Evolutionary conservation across 176 grass and related monocot genomes (phyloP).

Genomic region (Ensete ventricosum): DNA sequence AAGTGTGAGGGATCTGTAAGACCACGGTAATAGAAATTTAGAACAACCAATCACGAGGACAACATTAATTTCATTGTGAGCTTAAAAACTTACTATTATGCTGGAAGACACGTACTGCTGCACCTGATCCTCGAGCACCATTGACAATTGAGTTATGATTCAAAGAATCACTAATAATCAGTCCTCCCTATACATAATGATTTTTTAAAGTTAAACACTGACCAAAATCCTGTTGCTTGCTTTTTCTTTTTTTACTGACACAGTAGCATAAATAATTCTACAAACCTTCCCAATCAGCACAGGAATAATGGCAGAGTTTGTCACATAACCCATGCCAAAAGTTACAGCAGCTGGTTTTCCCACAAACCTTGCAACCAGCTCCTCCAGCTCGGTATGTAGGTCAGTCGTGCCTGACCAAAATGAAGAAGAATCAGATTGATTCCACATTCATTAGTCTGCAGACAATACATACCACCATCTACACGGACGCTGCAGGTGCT

Average conservation of each 20-base stretch:
- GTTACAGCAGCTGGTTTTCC: constrained; percentile 65
- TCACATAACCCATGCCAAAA: constrained; percentile 86
- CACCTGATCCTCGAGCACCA: constrained; percentile 65
- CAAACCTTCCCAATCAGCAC: constrained; percentile 63
- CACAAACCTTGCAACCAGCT: constrained; percentile 58
- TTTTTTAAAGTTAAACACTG: neutral
- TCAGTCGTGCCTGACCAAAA: constrained; percentile 45
- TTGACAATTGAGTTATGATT: constrained; percentile 91
- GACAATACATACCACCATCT: constrained; percentile 44
- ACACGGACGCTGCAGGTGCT: constrained; percentile 70
- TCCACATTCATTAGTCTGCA: neutral
- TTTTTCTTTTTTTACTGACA: neutral
- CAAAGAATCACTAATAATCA: constrained; percentile 78
- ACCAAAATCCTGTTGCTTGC: neutral
- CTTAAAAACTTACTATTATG: constrained; percentile 60
- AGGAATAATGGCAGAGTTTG: constrained; percentile 80
- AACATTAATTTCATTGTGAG: neutral
- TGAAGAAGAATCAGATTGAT: neutral
- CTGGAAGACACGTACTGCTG: constrained; percentile 70
- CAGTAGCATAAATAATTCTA: constrained; percentile 6
- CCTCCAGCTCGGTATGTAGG: constrained; percentile 63
- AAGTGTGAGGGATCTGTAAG: constrained; percentile 59
- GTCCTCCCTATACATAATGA: constrained; percentile 48
- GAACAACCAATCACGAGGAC: neutral
- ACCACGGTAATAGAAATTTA: neutral